Evolutionary conservation across 1,284 basidiomycete species (phyloP).

Genomic region (Pholiota adiposa): DNA sequence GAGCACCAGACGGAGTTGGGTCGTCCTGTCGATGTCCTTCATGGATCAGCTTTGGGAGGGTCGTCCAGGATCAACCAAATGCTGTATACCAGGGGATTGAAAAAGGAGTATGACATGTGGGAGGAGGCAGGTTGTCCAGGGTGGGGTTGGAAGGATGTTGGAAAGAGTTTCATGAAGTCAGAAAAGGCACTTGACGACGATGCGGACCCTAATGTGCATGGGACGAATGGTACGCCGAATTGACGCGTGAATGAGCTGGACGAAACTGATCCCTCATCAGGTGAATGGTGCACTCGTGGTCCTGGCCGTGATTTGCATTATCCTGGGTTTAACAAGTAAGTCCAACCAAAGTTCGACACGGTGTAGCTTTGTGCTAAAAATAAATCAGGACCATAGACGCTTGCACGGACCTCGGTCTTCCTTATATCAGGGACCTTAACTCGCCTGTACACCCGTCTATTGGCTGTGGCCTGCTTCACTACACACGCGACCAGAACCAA

Average conservation of each 20-base stretch:
- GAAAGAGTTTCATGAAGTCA: slow-evolving; percentile 7
- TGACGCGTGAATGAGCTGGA: background rate
- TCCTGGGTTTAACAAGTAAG: slow-evolving; percentile 13
- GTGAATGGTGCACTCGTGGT: slow-evolving; percentile 15
- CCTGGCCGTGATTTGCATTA: slow-evolving; percentile 5
- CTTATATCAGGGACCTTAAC: slow-evolving; percentile 10
- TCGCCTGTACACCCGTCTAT: slow-evolving; percentile 9
- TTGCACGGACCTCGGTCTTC: slow-evolving; percentile 5
- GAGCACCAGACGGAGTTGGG: slow-evolving; percentile 9
- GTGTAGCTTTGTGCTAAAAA: background rate
- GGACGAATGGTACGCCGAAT: background rate
- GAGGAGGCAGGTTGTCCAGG: slow-evolving; percentile 8
- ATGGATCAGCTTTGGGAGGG: slow-evolving; percentile 12
- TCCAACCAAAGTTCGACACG: background rate
- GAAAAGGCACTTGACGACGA: slow-evolving; percentile 9
- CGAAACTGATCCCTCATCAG: background rate
- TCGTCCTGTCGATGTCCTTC: slow-evolving; percentile 1
- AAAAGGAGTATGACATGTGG: slow-evolving; percentile 11
- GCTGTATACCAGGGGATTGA: slow-evolving; percentile 13
- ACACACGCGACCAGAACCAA: slow-evolving; percentile 12
- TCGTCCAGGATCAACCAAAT: slow-evolving; percentile 14
- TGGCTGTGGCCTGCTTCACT: slow-evolving; percentile 16
- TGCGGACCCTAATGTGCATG: slow-evolving; percentile 8
- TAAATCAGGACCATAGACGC: slow-evolving; percentile 6
- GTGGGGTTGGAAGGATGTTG: slow-evolving; percentile 12